Evolutionary conservation across 129 eudicot species (phyloP), one percentile per base, ranked within the genome.

Genomic region (Sambucus nigra): DNA sequence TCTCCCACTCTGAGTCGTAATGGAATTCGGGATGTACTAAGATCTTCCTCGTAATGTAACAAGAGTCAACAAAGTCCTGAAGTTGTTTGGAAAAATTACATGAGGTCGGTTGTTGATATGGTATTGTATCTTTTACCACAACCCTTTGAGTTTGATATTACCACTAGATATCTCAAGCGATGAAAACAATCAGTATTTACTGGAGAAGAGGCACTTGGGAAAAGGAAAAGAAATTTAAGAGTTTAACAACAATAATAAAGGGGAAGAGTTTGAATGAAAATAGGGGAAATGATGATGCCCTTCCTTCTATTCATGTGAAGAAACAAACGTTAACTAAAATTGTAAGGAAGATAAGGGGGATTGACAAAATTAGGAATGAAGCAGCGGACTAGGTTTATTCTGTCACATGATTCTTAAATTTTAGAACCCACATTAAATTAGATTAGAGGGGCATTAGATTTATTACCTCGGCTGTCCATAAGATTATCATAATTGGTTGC

Each of bases 11-110:
- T 40, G 88, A 38, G 80, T 81, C 3, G 77, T 83, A 2, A 69
- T 72, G 83, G 83, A 76, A 26, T 81, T 81, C 66, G 88, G 83
- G 0, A 40, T 51, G 46, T 76, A 76, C 53, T 83, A 81, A 42
- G 83, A 81, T 52, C 40, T 81, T 61, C 87, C 76, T n/a, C 68
- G 61, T 16, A 26, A 38, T 5, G 64, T 63, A 26, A 54, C 16
- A 18, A 56, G 49, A 25, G 17, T 41, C 1, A 46, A 59, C 33
- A 8, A 42, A 41, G 20, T 7, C 47, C 50, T 16, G 5, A 72
- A 69, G 18, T 25, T 21, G 75, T 72, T 15, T 75, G 68, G 71
- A 35, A 32, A 4, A 46, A 66, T 57, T 70, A 63, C 50, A 27
- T 49, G 4, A 32, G 68, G 19, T 47, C 78, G 2, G 17, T 67